phyloP scores from a whole-genome alignment of 2,329 filamentous ascomycete genomes.

The Epichloe coenophiala region DNA sequence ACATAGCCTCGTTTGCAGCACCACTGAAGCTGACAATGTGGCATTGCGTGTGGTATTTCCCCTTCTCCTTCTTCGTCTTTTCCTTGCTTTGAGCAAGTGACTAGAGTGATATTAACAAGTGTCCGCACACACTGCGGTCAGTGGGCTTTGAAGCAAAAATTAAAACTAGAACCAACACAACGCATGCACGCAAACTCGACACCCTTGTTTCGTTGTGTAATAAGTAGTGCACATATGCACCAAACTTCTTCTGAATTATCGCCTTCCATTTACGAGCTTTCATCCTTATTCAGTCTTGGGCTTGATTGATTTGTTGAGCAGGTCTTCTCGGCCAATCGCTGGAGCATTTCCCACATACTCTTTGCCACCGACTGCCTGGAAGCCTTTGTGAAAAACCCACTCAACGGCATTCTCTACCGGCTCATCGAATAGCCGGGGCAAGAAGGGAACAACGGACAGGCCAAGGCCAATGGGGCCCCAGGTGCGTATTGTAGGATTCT shows the following conservation, averaged over 20 bases:
- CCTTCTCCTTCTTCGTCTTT: too few species aligned
- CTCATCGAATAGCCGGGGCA: constrained; percentile 78
- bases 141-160: not conserved
- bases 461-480: constrained; percentile 87
- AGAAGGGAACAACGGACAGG: constrained; percentile 62
- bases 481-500: constrained; percentile 62
- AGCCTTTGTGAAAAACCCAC: constrained; percentile 75
- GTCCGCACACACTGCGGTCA: not conserved
- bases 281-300: constrained; percentile 28
- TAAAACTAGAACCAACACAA: not conserved
- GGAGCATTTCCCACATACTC: constrained; percentile 41
- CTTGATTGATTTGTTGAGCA: constrained; percentile 28
- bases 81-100: too few species aligned
- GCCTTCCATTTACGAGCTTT: not conserved
- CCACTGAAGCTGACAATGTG: not conserved
- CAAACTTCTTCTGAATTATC: constrained; percentile 6
- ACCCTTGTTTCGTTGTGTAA: not conserved
- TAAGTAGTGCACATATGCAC: not conserved
- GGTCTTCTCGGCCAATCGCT: constrained; percentile 33
- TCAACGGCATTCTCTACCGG: constrained; percentile 88
- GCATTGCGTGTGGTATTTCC: not conserved
- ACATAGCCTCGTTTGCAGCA: not conserved
- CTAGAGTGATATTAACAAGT: too few species aligned
- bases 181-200: not conserved
- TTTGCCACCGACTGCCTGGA: constrained; percentile 56